A percentile compares a stretch with the other conserved stretches of the same genome.
These are phyloP conservation scores for Diplocarpon rosae DNA, from an alignment of 2,329 filamentous ascomycete genomes.

Conservation along the genomic window DNA sequence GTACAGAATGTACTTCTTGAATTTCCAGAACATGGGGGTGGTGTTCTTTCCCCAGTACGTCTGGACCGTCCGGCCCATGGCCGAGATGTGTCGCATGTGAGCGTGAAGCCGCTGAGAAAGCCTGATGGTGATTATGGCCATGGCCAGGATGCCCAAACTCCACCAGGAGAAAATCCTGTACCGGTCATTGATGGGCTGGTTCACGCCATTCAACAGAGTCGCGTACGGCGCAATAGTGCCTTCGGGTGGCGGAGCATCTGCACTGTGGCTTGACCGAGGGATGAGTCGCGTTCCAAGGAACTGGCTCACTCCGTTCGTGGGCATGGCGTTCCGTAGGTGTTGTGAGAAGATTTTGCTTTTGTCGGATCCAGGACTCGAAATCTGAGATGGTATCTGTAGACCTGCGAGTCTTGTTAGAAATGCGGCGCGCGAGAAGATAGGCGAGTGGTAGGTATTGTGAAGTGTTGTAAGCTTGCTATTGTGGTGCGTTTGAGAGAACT, in stretches of 20 bases:
- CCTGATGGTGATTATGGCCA: conserved; percentile 42
- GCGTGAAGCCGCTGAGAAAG: conserved; percentile 41
- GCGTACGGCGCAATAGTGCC: conserved; percentile 45
- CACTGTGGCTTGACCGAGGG: background rate
- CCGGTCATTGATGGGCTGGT: conserved; percentile 45
- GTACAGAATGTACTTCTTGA: conserved; percentile 53
- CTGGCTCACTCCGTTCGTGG: conserved; percentile 1
- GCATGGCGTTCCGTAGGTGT: conserved; percentile 1
- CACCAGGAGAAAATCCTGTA: conserved; percentile 50
- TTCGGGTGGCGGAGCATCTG: conserved; percentile 21
- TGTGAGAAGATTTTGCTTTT: background rate
- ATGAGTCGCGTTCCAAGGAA: background rate
- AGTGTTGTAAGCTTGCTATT: too few relatives aligned
- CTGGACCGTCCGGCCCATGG: conserved; percentile 47
- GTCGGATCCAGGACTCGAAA: conserved; percentile 1
- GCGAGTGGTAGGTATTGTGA: too few relatives aligned
- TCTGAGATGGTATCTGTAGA: conserved; percentile 2
- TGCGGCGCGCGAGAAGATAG: background rate
- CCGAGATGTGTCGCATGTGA: conserved; percentile 46
- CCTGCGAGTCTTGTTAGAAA: conserved; percentile 5
- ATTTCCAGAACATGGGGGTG: conserved; percentile 42
- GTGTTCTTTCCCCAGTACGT: conserved; percentile 45
- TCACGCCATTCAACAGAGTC: conserved; percentile 47
- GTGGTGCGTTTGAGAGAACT: too few relatives aligned
- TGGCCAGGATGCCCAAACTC: conserved; percentile 44